Evolutionary conservation across 2,329 filamentous ascomycete species (phyloP), one percentile per base, ranked within the genome.

Genomic region (Colletotrichum gigasporum): DNA sequence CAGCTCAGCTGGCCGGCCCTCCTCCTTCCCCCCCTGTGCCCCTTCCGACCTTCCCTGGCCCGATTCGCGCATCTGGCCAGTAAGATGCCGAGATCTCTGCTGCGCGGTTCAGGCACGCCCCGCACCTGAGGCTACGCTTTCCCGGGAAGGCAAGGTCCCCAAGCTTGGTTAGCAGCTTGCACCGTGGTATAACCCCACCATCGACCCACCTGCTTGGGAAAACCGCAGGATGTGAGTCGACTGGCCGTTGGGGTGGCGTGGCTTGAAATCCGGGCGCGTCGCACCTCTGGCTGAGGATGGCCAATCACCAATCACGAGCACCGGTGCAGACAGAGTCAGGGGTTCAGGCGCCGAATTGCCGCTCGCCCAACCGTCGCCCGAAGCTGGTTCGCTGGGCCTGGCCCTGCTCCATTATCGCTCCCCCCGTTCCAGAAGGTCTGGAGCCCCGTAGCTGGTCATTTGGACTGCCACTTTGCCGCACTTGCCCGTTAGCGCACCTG

Each of bases 391-490:
- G n/a, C n/a, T n/a, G 5, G 14, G 10, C 5, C 7, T 14, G 5
- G 45, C n/a, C 5, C 16, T 34, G 45, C n/a, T 12, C n/a, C 4
- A 10, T 16, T 24, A 20, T 16, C n/a, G 8, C 22, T 54, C 34
- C 35, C 16, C 44, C 24, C 14, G 8, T 59, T 64, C 61, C 55
- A 64, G 61, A 64, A 64, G n/a, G 34, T 61, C 55, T 64, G 32
- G 60, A 39, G 53, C 48, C 10, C n/a, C n/a, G n/a, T n/a, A n/a
- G n/a, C n/a, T n/a, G n/a, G n/a, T n/a, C n/a, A n/a, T n/a, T n/a
- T n/a, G n/a, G n/a, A n/a, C n/a, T n/a, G n/a, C n/a, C n/a, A n/a
- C n/a, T n/a, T n/a, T n/a, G n/a, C n/a, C n/a, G n/a, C n/a, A n/a
- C n/a, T n/a, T n/a, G n/a, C n/a, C n/a, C n/a, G n/a, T n/a, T n/a